These are phyloP conservation scores for Colletotrichum eremochloae DNA, from an alignment of 2,329 filamentous ascomycete genomes.

Conservation along the genomic window DNA sequence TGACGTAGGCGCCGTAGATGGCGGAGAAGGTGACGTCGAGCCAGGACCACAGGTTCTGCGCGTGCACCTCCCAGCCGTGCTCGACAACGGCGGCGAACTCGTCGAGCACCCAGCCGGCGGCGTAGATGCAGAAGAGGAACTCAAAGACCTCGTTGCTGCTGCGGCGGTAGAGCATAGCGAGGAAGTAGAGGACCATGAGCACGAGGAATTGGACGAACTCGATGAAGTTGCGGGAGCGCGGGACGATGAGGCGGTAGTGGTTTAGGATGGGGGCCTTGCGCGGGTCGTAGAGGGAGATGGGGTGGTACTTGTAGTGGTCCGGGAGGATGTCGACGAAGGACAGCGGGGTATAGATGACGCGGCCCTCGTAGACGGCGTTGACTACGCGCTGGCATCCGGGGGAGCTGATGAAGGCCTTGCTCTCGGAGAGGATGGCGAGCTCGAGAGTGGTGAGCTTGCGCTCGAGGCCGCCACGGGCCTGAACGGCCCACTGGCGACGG, in stretches of 20 bases:
- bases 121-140: constrained; percentile 73
- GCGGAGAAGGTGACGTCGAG: constrained; percentile 77
- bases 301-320: constrained; percentile 79
- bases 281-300: constrained; percentile 78
- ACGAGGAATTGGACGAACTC: constrained; percentile 76
- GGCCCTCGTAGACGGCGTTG: constrained; percentile 76
- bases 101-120: constrained; percentile 76
- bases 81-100: constrained; percentile 75
- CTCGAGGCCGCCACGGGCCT: constrained; percentile 56
- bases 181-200: constrained; percentile 72
- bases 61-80: constrained; percentile 76
- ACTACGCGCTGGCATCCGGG: constrained; percentile 78
- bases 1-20: constrained; percentile 73
- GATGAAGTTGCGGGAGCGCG: constrained; percentile 74
- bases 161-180: constrained; percentile 73
- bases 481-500: constrained; percentile 54
- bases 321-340: constrained; percentile 80
- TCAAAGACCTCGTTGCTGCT: constrained; percentile 65
- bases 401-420: constrained; percentile 75
- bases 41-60: constrained; percentile 82
- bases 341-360: constrained; percentile 78
- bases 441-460: constrained; percentile 77
- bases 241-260: constrained; percentile 79
- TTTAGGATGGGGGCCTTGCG: constrained; percentile 75
- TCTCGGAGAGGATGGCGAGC: constrained; percentile 79